A percentile compares a stretch with the other conserved stretches of the same genome.
phyloP scores from a whole-genome alignment of 257 asterid species.

The Forsythia viridissima region DNA sequence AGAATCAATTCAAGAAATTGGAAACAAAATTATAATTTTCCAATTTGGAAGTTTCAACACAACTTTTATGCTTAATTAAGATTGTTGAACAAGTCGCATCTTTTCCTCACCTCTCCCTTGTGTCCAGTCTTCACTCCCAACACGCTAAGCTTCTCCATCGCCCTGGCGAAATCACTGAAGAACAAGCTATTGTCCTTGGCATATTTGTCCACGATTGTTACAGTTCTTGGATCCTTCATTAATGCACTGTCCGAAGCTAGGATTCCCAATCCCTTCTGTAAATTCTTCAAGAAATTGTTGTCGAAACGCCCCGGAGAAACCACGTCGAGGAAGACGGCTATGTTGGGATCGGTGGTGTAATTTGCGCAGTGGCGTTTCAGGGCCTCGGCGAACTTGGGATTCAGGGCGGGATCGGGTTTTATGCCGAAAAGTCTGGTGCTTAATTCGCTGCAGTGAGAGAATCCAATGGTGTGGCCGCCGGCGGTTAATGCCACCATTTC shows the following conservation, averaged over 20 bases:
- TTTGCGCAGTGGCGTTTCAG: conserved; percentile 60
- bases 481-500: conserved; percentile 81
- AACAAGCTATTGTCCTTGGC: conserved; percentile 53
- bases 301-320: conserved; percentile 79
- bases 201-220: conserved; percentile 48
- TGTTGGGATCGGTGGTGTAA: conserved; percentile 52
- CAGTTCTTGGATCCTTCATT: conserved; percentile 63
- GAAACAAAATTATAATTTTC: not conserved
- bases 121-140: conserved; percentile 64
- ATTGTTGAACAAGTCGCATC: conserved; percentile 52
- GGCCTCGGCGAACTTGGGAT: conserved; percentile 58
- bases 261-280: conserved; percentile 69
- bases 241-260: conserved; percentile 63
- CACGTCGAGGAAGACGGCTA: conserved; percentile 76
- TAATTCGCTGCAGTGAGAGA: conserved; percentile 90
- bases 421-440: conserved; percentile 53
- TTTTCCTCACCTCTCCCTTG: conserved; percentile 77
- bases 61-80: not conserved
- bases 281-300: conserved; percentile 59
- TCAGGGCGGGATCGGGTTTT: conserved; percentile 47
- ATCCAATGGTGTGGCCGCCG: conserved; percentile 97
- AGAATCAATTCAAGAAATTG: not conserved
- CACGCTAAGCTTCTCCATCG: conserved; percentile 82
- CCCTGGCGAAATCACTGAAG: conserved; percentile 68
- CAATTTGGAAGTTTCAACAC: not conserved